Evolutionary conservation across 805 yeast species (phyloP).

Genomic region (Starmerella davenportii): DNA sequence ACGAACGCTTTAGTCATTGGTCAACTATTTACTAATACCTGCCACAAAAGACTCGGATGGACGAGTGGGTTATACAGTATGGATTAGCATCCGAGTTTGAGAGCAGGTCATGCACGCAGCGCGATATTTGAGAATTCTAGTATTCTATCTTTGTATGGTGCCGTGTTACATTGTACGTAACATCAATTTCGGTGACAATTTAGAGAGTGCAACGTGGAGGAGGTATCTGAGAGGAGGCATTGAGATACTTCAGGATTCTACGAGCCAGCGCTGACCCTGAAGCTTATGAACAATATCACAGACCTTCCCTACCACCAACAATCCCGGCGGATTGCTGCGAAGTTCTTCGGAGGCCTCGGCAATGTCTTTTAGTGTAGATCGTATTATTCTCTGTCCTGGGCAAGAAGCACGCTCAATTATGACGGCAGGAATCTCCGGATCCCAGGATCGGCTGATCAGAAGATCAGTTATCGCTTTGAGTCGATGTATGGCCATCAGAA

Average conservation of each 20-base stretch:
- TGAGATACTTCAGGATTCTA: no score
- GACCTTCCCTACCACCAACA: slow-evolving; percentile 63
- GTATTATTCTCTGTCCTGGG: slow-evolving; percentile 72
- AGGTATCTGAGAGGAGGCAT: no score
- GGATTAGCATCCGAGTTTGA: no score
- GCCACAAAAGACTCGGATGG: no score
- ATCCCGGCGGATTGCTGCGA: slow-evolving; percentile 87
- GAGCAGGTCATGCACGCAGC: no score
- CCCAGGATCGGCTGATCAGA: slow-evolving; percentile 49
- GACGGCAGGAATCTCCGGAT: slow-evolving; percentile 53
- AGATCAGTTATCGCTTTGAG: slow-evolving; percentile 23
- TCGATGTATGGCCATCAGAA: slow-evolving; percentile 79
- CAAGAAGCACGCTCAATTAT: slow-evolving; percentile 84
- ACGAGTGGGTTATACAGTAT: no score
- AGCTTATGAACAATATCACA: slow-evolving; percentile 35
- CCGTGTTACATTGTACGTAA: no score
- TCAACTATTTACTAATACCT: no score
- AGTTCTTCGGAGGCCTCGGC: slow-evolving; percentile 54
- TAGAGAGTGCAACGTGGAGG: no score
- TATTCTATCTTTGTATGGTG: no score
- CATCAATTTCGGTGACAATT: no score
- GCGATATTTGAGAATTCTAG: no score
- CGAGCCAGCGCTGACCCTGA: not conserved
- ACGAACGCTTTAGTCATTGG: slow-evolving; percentile 47
- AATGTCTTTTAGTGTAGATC: slow-evolving; percentile 50